phyloP scores from a whole-genome alignment of 192 early-diverging fungal genomes.

The Ambispora gerdemannii region DNA sequence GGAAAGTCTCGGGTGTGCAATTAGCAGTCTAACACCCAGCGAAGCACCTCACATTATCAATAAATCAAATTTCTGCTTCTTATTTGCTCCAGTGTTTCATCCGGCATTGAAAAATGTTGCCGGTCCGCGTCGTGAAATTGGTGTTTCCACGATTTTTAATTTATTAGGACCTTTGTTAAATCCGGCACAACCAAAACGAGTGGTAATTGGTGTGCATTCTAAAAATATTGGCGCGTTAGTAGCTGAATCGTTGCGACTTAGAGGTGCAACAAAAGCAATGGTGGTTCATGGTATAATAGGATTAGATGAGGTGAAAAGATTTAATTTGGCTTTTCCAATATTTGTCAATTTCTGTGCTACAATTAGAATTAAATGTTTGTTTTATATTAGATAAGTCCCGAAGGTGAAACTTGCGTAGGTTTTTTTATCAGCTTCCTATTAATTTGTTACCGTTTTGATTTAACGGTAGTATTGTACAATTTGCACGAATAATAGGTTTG shows the following conservation, averaged over 20 bases:
- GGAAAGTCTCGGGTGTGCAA: constrained; percentile 76
- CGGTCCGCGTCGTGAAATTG: constrained; percentile 76
- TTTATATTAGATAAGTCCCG: constrained; percentile 65
- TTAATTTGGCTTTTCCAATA: neutral
- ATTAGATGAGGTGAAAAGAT: constrained; percentile 73
- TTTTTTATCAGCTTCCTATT: neutral
- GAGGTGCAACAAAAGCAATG: constrained; percentile 77
- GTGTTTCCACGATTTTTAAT: constrained; percentile 93
- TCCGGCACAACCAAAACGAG: constrained; percentile 75
- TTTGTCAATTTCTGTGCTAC: constrained; percentile 9
- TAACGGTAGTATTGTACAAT: neutral
- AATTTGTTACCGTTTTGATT: neutral
- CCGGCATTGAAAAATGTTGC: constrained; percentile 84
- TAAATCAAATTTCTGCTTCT: constrained; percentile 77
- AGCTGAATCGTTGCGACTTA: constrained; percentile 76
- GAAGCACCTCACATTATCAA: constrained; percentile 65
- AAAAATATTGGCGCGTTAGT: constrained; percentile 72
- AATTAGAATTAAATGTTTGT: neutral
- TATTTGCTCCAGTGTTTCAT: constrained; percentile 90
- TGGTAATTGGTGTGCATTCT: constrained; percentile 91
- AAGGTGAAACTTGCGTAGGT: constrained; percentile 77
- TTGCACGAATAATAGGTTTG: constrained; percentile 53
- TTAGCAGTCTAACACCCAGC: constrained; percentile 62
- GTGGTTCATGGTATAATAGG: constrained; percentile 90
- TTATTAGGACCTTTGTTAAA: constrained; percentile 89